Evolutionary conservation across 768 basidiomycete species (phyloP), one percentile per base, ranked within the genome.

Genomic region (Mycena haematopus): DNA sequence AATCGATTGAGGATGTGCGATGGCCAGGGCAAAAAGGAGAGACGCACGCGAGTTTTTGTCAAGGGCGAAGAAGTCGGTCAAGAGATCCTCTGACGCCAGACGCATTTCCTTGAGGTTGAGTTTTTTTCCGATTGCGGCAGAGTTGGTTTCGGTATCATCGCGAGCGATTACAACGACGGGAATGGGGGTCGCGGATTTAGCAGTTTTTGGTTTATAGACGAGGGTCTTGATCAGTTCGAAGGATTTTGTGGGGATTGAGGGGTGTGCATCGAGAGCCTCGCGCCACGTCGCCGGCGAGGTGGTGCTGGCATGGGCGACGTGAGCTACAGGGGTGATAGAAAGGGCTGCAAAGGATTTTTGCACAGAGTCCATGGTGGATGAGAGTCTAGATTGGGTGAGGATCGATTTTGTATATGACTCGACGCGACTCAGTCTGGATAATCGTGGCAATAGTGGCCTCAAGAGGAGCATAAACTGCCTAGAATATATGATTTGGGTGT

Each of bases 151-250:
- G n/a, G 92, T 92, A 27, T 84, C 81, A 71, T 96, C 94, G 70
- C 86, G 82, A 11, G 93, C 92, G 74, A 98, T 84, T 62, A 96
- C 89, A 66, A 98, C 83, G 60, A 98, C 87, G 9, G 95, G 95
- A 55, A 93, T 83, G 1, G 93, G 87, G 31, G 84, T 86, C 8
- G 91, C 92, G 0, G 86, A 84, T 75, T 97, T 97, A n/a, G 95
- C 90, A 2, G 95, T 94, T 77, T 96, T 96, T 33, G 95, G 95
- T 74, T 98, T 98, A 88, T 93, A 96, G 58, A 96, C 89, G 68
- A 96, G 88, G 51, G 91, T 92, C 75, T 95, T 95, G 73, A 91
- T 83, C 69, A 93, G 82, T 73, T 91, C 86, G 71, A 89, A 92
- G 17, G 80, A 10, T 27, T 52, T 79, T 50, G 77, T 78, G 1